Percentiles rank a stretch among this genome's conserved stretches.
These are phyloP conservation scores for Groenewaldozyma sp. DNA, from an alignment of 1,139 yeast genomes.

Conservation along the genomic window DNA sequence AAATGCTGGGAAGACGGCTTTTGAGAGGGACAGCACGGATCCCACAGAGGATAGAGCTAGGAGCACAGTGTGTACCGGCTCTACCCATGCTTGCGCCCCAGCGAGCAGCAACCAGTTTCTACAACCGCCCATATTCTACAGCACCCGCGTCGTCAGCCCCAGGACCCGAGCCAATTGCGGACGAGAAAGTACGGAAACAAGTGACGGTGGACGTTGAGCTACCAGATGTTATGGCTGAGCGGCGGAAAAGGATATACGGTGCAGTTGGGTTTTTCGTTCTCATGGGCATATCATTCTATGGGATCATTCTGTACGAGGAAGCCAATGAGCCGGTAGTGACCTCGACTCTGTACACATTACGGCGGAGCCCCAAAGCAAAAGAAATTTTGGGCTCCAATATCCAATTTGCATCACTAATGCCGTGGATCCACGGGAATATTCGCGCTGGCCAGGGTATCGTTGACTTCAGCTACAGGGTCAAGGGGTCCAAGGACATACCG, in stretches of 20 bases:
- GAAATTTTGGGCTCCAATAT: slow-evolving; percentile 65
- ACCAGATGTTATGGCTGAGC: slow-evolving; percentile 56
- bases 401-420: slow-evolving; percentile 58
- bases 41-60: no score
- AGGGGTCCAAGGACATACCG: slow-evolving; percentile 39
- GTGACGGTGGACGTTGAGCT: slow-evolving; percentile 31
- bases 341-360: slow-evolving; percentile 76
- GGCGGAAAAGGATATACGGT: slow-evolving; percentile 42
- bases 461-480: slow-evolving; percentile 59
- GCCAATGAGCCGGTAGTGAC: slow-evolving; percentile 78
- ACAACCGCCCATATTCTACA: background rate
- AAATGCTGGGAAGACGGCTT: no score
- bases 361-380: slow-evolving; percentile 66
- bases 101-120: no score
- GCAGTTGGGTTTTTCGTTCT: slow-evolving; percentile 55
- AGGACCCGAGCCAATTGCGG: background rate
- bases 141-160: background rate
- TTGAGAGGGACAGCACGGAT: no score
- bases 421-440: slow-evolving; percentile 83
- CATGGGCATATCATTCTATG: slow-evolving; percentile 54
- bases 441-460: slow-evolving; percentile 78
- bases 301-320: slow-evolving; percentile 87
- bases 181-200: slow-evolving; percentile 7
- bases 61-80: no score
- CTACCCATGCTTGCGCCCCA: no score